phyloP scores from a whole-genome alignment of 2,329 filamentous ascomycete species.

The Chaetomium sp. region DNA sequence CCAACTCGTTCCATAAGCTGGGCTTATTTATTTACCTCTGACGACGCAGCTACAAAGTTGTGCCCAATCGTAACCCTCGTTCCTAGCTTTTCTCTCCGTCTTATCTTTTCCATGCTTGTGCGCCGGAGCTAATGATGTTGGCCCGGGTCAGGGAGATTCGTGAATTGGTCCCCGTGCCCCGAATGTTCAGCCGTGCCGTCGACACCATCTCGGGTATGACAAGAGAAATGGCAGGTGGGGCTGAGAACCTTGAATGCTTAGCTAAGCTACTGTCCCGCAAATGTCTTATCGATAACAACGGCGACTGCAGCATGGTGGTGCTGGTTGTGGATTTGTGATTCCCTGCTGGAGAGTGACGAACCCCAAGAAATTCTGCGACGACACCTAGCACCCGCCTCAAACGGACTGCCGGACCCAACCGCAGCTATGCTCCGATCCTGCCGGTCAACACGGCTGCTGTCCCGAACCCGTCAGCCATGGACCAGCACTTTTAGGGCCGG shows the following conservation, averaged over 20 bases:
- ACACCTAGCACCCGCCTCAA: background rate
- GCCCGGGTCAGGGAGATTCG: too few relatives aligned
- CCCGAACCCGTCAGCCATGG: slow-evolving; percentile 15
- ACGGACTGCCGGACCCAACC: slow-evolving; percentile 7
- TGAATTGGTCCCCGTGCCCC: too few relatives aligned
- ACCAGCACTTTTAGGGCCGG: background rate
- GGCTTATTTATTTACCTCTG: too few relatives aligned
- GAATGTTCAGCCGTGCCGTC: too few relatives aligned
- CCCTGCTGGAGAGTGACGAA: background rate
- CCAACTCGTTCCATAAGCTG: too few relatives aligned
- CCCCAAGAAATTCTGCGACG: slow-evolving; percentile 4
- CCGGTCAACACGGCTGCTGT: slow-evolving; percentile 20
- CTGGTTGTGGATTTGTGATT: slow-evolving; percentile 2
- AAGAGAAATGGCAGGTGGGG: too few relatives aligned
- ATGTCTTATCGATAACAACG: slow-evolving; percentile 4
- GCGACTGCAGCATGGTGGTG: background rate
- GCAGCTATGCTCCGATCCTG: slow-evolving; percentile 23
- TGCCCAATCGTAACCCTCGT: too few relatives aligned
- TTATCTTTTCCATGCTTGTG: too few relatives aligned
- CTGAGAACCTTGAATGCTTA: background rate
- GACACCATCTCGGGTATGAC: too few relatives aligned
- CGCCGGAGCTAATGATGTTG: too few relatives aligned
- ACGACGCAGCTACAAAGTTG: too few relatives aligned
- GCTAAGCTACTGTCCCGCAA: background rate
- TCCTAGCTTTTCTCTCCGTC: too few relatives aligned